Conservation (phyloP, 768 basidiomycete genomes). For the Tricholoma matsutake region DNA sequence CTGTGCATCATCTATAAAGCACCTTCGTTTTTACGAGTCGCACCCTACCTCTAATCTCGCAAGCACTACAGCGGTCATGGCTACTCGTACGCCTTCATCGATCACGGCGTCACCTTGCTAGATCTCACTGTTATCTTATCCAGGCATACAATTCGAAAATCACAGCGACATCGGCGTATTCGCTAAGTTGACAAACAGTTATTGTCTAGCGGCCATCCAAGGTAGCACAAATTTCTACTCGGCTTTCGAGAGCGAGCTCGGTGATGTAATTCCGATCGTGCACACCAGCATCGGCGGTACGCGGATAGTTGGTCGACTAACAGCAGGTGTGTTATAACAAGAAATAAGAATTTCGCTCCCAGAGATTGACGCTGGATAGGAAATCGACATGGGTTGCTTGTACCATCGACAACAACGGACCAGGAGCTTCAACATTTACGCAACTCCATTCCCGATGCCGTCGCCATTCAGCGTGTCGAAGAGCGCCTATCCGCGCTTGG, state of each 20-base stretch:
- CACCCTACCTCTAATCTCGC: constrained; percentile 6
- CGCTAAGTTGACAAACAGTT: constrained; percentile 95
- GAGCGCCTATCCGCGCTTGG: constrained; percentile 96
- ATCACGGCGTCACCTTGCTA: constrained; percentile 4
- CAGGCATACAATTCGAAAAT: constrained; percentile 92
- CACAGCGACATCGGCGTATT: constrained; percentile 96
- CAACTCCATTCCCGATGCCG: constrained; percentile 89
- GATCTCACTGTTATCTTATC: constrained; percentile 15
- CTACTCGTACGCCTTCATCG: constrained; percentile 39
- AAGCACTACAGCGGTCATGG: constrained; percentile 30
- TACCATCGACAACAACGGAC: constrained; percentile 93
- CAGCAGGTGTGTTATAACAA: constrained; percentile 60
- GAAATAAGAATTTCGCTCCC: not conserved
- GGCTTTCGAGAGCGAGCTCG: constrained; percentile 91
- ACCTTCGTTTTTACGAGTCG: not conserved
- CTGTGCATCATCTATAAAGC: too few species aligned
- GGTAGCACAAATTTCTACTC: constrained; percentile 98
- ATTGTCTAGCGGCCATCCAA: constrained; percentile 91
- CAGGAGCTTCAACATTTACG: constrained; percentile 98
- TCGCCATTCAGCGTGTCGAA: constrained; percentile 94
- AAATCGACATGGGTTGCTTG: constrained; percentile 95
- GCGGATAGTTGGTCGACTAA: constrained; percentile 88
- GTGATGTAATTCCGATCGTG: constrained; percentile 92
- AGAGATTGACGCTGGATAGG: constrained; percentile 40
- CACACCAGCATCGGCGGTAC: constrained; percentile 95